Percentiles rank a stretch among this genome's conserved stretches.
Evolutionary conservation across 2,329 filamentous ascomycete species (phyloP).

Genomic region (Cladosporium sp.): DNA sequence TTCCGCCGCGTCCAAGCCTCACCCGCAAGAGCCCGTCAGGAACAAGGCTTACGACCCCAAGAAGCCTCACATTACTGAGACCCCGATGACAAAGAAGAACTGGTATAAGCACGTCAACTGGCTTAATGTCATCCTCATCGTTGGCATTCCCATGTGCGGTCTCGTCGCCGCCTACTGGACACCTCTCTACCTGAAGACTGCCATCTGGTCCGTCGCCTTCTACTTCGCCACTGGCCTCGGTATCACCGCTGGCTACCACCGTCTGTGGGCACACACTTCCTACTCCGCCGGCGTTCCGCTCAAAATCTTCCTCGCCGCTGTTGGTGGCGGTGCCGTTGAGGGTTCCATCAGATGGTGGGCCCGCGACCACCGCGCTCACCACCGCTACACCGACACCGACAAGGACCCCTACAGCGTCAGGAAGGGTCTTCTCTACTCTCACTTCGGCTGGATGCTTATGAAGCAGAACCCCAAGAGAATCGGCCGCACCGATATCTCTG

Average conservation of each 20-base stretch:
- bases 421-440: conserved; percentile 82
- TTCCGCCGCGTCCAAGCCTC: conserved; percentile 48
- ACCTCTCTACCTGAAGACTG: conserved; percentile 70
- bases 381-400: conserved; percentile 88
- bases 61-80: conserved; percentile 85
- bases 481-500: conserved; percentile 83
- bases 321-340: conserved; percentile 80
- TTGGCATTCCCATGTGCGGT: conserved; percentile 73
- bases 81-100: conserved; percentile 76
- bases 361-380: conserved; percentile 81
- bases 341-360: conserved; percentile 90
- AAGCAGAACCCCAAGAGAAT: conserved; percentile 91
- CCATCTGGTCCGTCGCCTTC: conserved; percentile 71
- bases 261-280: conserved; percentile 82
- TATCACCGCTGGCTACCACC: conserved; percentile 64
- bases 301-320: conserved; percentile 77
- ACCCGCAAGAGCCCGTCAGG: conserved; percentile 51
- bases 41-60: conserved; percentile 58
- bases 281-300: conserved; percentile 77
- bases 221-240: conserved; percentile 70
- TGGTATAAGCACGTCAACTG: conserved; percentile 94
- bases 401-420: conserved; percentile 90
- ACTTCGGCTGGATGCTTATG: conserved; percentile 89
- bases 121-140: conserved; percentile 81
- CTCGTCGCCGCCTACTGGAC: conserved; percentile 76